Evolutionary conservation across 495 filamentous ascomycete species (phyloP), one percentile per base, ranked within the genome.

Genomic region (Xylaria scruposa): DNA sequence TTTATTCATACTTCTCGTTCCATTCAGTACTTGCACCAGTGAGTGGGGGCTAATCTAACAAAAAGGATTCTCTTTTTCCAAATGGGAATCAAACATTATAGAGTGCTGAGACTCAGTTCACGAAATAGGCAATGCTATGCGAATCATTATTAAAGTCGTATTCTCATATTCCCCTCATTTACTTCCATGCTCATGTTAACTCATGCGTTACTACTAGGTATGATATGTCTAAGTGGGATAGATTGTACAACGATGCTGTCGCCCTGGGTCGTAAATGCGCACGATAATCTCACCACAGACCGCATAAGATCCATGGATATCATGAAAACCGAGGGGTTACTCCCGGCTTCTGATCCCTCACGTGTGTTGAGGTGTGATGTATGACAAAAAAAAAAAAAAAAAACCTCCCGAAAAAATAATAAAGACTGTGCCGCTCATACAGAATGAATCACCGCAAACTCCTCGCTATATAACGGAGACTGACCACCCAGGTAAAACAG

Each of bases 381-480:
- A 33, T 62, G 68, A 24, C 67, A 53, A 36, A 38, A 61, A 61
- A 36, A 21, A 47, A 64, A 36, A 3, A 12, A 58, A 53, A 10
- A 38, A 44, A 7, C 7, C 33, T 6, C 33, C 36, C 46, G 46
- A 36, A 36, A 42, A 24, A 67, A 31, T 33, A 3, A 58, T 7
- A 31, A 63, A 42, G 68, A 19, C 68, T 46, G 38, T 56, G 26
- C 60, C 44, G 33, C 29, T 21, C 31, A 17, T 53, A n/a, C 46
- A 56, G 47, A 64, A 64, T 60, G 31, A 29, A 42, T 59, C 59
- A 31, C 56, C 44, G 19, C 59, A 49, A 33, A 70, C 42, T 62
- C 68, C 58, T 62, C 68, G 68, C 58, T 70, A 63, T 46, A 42
- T 40, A 69, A 69, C 42, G 38, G 46, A 59, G 24, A 13, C 38